phyloP scores from a whole-genome alignment of 2,329 filamentous ascomycete genomes.

The Fusarium coicis region DNA sequence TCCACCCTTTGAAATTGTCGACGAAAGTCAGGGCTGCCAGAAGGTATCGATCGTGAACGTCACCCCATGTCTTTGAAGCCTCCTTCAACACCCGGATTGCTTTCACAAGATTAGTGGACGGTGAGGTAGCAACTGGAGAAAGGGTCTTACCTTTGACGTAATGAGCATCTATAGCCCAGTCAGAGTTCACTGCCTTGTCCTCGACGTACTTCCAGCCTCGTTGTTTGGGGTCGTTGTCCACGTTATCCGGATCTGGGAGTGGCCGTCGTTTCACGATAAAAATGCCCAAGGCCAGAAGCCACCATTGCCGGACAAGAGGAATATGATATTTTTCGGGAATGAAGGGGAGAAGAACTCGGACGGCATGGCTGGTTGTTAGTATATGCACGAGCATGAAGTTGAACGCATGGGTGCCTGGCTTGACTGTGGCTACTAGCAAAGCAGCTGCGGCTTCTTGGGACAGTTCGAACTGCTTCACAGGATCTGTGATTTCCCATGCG shows the following conservation, averaged over 20 bases:
- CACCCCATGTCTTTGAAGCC: constrained; percentile 78
- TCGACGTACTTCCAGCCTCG: constrained; percentile 83
- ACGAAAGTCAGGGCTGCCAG: constrained; percentile 77
- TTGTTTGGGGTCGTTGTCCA: constrained; percentile 68
- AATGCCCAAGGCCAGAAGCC: constrained; percentile 81
- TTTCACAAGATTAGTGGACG: constrained; percentile 44
- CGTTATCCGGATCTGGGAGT: constrained; percentile 71
- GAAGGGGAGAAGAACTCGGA: constrained; percentile 84
- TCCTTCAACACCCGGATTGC: constrained; percentile 80
- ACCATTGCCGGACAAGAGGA: constrained; percentile 85
- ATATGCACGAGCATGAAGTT: constrained; percentile 87
- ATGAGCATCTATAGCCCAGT: constrained; percentile 78
- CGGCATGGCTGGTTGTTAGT: constrained; percentile 86
- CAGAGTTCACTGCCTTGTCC: constrained; percentile 74
- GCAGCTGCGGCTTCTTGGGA: constrained; percentile 72
- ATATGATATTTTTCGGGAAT: constrained; percentile 79
- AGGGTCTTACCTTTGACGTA: constrained; percentile 78
- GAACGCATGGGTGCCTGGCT: constrained; percentile 70
- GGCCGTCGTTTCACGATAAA: constrained; percentile 83
- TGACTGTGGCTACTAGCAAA: constrained; percentile 70
- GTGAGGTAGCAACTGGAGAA: neutral
- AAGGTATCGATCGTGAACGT: constrained; percentile 73
- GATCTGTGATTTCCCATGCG: constrained; percentile 78
- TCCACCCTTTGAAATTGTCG: constrained; percentile 79
- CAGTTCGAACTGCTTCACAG: constrained; percentile 78